Percentiles rank a stretch among this genome's conserved stretches.
phyloP scores from a whole-genome alignment of 805 yeast species.

The Komagataella pseudopastoris region DNA sequence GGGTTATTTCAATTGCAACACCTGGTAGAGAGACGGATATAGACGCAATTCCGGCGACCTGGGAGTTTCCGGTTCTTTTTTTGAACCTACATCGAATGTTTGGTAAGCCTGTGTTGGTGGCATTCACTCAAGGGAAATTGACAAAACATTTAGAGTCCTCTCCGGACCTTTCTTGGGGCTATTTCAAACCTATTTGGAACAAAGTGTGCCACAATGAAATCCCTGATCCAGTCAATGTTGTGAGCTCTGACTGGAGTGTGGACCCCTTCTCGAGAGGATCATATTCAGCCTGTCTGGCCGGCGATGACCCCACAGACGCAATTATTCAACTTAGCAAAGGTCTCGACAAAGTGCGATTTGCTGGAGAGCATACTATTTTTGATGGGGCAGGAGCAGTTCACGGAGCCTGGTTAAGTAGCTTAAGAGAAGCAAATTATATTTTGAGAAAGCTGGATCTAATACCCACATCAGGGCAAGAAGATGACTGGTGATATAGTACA shows the following conservation, averaged over 20 bases:
- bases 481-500: background rate
- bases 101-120: slow-evolving; percentile 39
- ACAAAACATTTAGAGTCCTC: slow-evolving; percentile 45
- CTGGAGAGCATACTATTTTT: slow-evolving; percentile 79
- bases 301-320: slow-evolving; percentile 55
- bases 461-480: background rate
- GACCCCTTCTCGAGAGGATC: slow-evolving; percentile 78
- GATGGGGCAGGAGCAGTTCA: slow-evolving; percentile 91
- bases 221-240: slow-evolving; percentile 23
- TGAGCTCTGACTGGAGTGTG: slow-evolving; percentile 62
- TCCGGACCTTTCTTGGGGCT: slow-evolving; percentile 41
- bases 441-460: slow-evolving; percentile 1
- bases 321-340: slow-evolving; percentile 52
- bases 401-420: slow-evolving; percentile 78
- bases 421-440: slow-evolving; percentile 15
- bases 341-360: slow-evolving; percentile 53
- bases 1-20: slow-evolving; percentile 31
- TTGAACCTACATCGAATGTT: slow-evolving; percentile 42
- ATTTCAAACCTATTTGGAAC: slow-evolving; percentile 36
- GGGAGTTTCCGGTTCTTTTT: slow-evolving; percentile 50
- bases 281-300: slow-evolving; percentile 57
- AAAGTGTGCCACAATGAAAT: slow-evolving; percentile 12
- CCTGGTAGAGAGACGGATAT: slow-evolving; percentile 10
- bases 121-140: slow-evolving; percentile 59
- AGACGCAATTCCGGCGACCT: slow-evolving; percentile 22